A percentile compares a stretch with the other conserved stretches of the same genome.
Evolutionary conservation across 2,329 filamentous ascomycete species (phyloP).

Genomic region (Capronia americana): DNA sequence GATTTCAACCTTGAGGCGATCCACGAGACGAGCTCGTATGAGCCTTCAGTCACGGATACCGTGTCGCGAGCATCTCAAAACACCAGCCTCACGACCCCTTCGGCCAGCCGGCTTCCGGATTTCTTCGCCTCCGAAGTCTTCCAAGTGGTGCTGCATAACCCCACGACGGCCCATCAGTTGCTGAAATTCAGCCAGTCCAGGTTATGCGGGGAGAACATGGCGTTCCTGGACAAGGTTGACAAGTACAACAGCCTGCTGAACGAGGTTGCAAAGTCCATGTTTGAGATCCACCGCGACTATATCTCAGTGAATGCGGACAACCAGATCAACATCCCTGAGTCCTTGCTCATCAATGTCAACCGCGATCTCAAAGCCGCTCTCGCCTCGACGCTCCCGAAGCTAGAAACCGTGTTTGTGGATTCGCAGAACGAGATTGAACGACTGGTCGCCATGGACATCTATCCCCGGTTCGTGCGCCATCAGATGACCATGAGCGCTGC

Average conservation of each 20-base stretch:
- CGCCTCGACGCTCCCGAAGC: conserved; percentile 53
- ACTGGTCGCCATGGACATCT: conserved; percentile 55
- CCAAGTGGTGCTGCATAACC: conserved; percentile 58
- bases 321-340: conserved; percentile 53
- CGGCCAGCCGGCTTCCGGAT: conserved; percentile 43
- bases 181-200: conserved; percentile 58
- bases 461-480: conserved; percentile 60
- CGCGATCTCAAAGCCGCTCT: conserved; percentile 57
- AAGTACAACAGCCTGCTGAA: conserved; percentile 55
- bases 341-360: conserved; percentile 52
- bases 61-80: conserved; percentile 25
- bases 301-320: conserved; percentile 46
- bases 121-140: conserved; percentile 61
- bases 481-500: conserved; percentile 58
- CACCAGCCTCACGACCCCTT: conserved; percentile 23
- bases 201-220: conserved; percentile 58
- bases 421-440: conserved; percentile 55
- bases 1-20: conserved; percentile 30
- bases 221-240: conserved; percentile 60
- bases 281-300: conserved; percentile 54
- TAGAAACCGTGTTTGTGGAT: conserved; percentile 55
- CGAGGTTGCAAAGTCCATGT: conserved; percentile 54
- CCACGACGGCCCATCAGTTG: conserved; percentile 55
- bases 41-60: conserved; percentile 24
- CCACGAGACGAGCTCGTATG: conserved; percentile 25